Percentiles rank a stretch among this genome's conserved stretches.
Evolutionary conservation across 192 early-diverging fungal genomes (phyloP).

Genomic region (Entophlyctis helioformis): DNA sequence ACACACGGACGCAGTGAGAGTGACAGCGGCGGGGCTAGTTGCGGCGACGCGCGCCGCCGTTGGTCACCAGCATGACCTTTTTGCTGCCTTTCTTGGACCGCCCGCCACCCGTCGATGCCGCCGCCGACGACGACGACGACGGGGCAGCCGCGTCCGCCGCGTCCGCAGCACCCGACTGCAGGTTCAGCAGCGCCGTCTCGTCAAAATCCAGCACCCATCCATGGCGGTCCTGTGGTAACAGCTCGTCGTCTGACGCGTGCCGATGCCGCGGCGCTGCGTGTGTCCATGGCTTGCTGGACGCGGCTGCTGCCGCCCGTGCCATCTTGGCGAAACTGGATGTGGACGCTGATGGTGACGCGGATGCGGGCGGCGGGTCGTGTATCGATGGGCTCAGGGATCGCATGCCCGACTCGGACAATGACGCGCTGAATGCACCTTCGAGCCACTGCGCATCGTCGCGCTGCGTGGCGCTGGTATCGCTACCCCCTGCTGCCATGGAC

Average conservation of each 20-base stretch:
- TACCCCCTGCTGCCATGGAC: background rate
- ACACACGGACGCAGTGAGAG: too few relatives aligned
- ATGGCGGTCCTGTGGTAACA: constrained; percentile 8
- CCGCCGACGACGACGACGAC: background rate
- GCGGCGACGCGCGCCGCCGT: too few relatives aligned
- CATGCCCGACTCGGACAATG: too few relatives aligned
- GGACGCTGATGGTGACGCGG: too few relatives aligned
- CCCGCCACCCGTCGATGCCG: background rate
- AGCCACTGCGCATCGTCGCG: too few relatives aligned
- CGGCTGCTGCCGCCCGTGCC: background rate
- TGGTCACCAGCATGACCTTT: constrained; percentile 17
- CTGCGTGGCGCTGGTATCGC: too few relatives aligned
- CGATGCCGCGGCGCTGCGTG: too few relatives aligned
- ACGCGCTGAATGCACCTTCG: too few relatives aligned
- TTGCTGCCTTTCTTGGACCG: constrained; percentile 8
- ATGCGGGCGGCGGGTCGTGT: too few relatives aligned
- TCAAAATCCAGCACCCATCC: constrained; percentile 22
- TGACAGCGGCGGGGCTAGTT: too few relatives aligned
- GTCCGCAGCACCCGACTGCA: background rate
- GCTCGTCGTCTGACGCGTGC: constrained; percentile 4
- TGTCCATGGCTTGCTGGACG: background rate
- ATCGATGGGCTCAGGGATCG: too few relatives aligned
- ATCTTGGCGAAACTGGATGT: background rate
- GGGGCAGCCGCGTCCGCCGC: background rate
- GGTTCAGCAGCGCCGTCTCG: constrained; percentile 7